Conservation (phyloP, 345 rosid genomes). For the Corchorus olitorius region DNA sequence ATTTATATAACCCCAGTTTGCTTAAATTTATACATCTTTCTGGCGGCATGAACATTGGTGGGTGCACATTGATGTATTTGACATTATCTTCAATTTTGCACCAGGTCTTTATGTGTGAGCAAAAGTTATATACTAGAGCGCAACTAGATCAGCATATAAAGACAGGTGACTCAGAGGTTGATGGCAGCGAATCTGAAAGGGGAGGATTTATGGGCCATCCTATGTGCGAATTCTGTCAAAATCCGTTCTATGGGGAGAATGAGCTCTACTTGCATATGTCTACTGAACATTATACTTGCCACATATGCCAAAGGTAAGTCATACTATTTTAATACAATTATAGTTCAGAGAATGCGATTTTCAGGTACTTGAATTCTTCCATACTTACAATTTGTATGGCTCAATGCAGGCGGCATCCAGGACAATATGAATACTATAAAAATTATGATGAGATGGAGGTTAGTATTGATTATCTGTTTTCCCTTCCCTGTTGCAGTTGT, state of each 20-base stretch:
- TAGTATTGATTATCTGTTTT: slow-evolving; percentile 26
- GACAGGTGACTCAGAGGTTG: slow-evolving; percentile 68
- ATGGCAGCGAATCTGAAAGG: slow-evolving; percentile 72
- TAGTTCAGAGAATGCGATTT: slow-evolving; percentile 5
- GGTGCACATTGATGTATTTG: not conserved
- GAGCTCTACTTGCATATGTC: slow-evolving; percentile 74
- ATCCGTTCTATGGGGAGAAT: slow-evolving; percentile 74
- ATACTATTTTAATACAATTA: not conserved
- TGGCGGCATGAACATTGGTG: not conserved
- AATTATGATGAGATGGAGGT: slow-evolving; percentile 74
- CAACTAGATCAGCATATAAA: slow-evolving; percentile 64
- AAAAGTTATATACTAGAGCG: slow-evolving; percentile 58
- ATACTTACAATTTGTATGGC: not conserved
- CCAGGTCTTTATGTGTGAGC: slow-evolving; percentile 74
- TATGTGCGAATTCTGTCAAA: slow-evolving; percentile 63
- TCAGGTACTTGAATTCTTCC: not conserved
- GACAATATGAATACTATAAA: slow-evolving; percentile 65
- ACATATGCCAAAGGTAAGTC: slow-evolving; percentile 69
- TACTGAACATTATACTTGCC: slow-evolving; percentile 68
- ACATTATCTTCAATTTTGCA: slow-evolving; percentile 22
- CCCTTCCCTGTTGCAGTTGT: not conserved
- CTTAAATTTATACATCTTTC: not conserved
- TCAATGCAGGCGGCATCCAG: slow-evolving; percentile 66
- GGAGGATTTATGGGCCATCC: slow-evolving; percentile 81
- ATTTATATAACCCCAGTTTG: not conserved